Evolutionary conservation across 2,329 filamentous ascomycete species (phyloP), one percentile per base, ranked within the genome.

Genomic region (Boeremia lycopersici): DNA sequence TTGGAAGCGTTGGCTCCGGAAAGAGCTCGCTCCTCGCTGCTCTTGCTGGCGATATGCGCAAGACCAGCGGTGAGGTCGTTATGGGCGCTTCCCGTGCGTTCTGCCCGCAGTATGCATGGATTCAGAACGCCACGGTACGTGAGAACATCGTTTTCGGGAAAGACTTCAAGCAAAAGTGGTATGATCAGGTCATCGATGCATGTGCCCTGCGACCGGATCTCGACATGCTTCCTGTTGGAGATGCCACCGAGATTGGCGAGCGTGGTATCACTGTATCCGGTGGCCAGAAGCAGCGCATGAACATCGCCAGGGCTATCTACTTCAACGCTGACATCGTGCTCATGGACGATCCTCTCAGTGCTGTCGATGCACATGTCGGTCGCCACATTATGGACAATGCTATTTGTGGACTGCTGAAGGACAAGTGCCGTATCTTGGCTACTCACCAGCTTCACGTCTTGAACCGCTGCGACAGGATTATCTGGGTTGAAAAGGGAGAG

Each of bases 81-180:
- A 83, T 95, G 63, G 90, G 93, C 35, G 91, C 91, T 0, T 88
- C 86, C 3, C 83, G 93, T 58, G 91, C 93, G 0, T 97, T 96
- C 67, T 98, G 95, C 62, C 93, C 93, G 0, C 93, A 99, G 71
- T 96, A 96, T 69, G 91, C 95, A 0, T 99, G 95, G 95, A 96
- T 99, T 43, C 93, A 98, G 71, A 98, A 98, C 68, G 83, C 91
- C 0, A 90, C 89, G 0, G 84, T 98, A 3, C 87, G 86, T 58
- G 86, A 96, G 30, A 99, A 99, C 68, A 96, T 99, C 55, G 76
- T 91, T 0, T 98, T 98, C 68, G 93, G 93, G 10, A 93, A 91
- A 81, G 79, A 82, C 72, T 84, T 63, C 57, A 82, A 96, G 47
- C 82, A 82, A 53, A 77, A 79, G 3, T 96, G 93, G 93, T 96